These are phyloP conservation scores for Rhynchospora breviuscula DNA, from an alignment of 176 grass and related monocot species.

Conservation along the genomic window DNA sequence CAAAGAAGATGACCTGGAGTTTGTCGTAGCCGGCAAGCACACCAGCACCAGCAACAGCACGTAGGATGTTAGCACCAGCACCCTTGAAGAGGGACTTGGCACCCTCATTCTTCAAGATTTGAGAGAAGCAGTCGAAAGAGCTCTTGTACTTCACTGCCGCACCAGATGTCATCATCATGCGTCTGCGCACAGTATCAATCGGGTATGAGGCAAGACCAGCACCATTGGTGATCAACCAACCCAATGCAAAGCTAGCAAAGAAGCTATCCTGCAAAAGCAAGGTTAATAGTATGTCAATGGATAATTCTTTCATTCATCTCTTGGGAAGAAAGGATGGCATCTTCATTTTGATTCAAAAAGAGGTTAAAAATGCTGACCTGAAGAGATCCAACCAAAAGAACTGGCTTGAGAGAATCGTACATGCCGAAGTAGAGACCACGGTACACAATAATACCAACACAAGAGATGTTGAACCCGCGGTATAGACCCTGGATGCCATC, in stretches of 20 bases:
- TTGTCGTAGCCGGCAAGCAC: constrained; percentile 89
- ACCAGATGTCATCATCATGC: constrained; percentile 99
- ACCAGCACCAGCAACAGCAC: constrained; percentile 88
- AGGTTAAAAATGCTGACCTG: constrained; percentile 37
- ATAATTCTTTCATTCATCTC: neutral
- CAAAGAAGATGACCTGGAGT: constrained; percentile 91
- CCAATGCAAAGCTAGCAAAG: constrained; percentile 77
- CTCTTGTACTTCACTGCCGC: constrained; percentile 94
- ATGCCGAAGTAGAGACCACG: constrained; percentile 95
- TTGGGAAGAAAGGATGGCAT: neutral
- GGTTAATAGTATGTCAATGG: neutral
- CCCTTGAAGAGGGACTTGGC: constrained; percentile 92
- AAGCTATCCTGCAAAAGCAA: constrained; percentile 69
- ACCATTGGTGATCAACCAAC: constrained; percentile 86
- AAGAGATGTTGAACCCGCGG: constrained; percentile 92
- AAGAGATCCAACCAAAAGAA: constrained; percentile 60
- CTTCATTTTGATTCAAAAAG: neutral
- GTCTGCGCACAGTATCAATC: constrained; percentile 84
- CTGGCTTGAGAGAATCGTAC: constrained; percentile 90
- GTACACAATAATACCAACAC: constrained; percentile 94
- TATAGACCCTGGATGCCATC: constrained; percentile 92
- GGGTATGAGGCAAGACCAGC: constrained; percentile 94
- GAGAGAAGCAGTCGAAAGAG: constrained; percentile 67
- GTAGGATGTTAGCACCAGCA: constrained; percentile 92
- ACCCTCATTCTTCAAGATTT: constrained; percentile 83